These are phyloP conservation scores for Cryomyces antarcticus DNA, from an alignment of 495 filamentous ascomycete genomes.

Conservation along the genomic window DNA sequence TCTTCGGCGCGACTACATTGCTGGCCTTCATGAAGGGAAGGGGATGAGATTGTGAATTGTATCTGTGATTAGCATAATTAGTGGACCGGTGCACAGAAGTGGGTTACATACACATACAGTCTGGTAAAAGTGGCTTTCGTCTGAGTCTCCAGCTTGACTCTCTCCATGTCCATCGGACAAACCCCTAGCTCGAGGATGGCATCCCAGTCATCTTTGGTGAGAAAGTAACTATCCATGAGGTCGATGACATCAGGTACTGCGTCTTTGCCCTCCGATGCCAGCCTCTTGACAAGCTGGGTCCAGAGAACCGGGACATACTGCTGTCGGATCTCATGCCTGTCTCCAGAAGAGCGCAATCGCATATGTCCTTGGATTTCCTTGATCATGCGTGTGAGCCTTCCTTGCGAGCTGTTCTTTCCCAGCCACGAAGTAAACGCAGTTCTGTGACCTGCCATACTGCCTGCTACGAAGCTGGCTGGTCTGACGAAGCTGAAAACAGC, in stretches of 20 bases:
- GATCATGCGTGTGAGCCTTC: slow-evolving; percentile 65
- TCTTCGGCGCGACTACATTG: slow-evolving; percentile 47
- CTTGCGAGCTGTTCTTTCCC: slow-evolving; percentile 79
- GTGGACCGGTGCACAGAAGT: background rate
- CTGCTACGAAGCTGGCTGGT: slow-evolving; percentile 77
- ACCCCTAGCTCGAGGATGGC: slow-evolving; percentile 79
- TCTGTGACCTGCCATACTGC: slow-evolving; percentile 37
- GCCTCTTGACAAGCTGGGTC: slow-evolving; percentile 48
- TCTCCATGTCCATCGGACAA: slow-evolving; percentile 55
- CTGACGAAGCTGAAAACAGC: slow-evolving; percentile 90
- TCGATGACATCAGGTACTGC: slow-evolving; percentile 35
- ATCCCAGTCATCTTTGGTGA: slow-evolving; percentile 93
- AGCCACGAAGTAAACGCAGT: slow-evolving; percentile 72
- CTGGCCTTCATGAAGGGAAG: slow-evolving; percentile 90
- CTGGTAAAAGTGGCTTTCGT: slow-evolving; percentile 81
- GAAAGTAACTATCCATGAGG: slow-evolving; percentile 90
- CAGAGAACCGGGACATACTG: slow-evolving; percentile 86
- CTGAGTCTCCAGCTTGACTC: slow-evolving; percentile 59
- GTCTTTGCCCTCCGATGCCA: slow-evolving; percentile 19
- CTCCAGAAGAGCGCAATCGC: slow-evolving; percentile 78
- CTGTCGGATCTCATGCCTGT: slow-evolving; percentile 82
- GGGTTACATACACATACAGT: slow-evolving; percentile 32
- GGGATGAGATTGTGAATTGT: slow-evolving; percentile 73
- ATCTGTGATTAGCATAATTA: slow-evolving; percentile 28
- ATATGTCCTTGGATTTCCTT: slow-evolving; percentile 97